These are phyloP conservation scores for Vicia villosa DNA, from an alignment of 306 rosid genomes.

Conservation along the genomic window DNA sequence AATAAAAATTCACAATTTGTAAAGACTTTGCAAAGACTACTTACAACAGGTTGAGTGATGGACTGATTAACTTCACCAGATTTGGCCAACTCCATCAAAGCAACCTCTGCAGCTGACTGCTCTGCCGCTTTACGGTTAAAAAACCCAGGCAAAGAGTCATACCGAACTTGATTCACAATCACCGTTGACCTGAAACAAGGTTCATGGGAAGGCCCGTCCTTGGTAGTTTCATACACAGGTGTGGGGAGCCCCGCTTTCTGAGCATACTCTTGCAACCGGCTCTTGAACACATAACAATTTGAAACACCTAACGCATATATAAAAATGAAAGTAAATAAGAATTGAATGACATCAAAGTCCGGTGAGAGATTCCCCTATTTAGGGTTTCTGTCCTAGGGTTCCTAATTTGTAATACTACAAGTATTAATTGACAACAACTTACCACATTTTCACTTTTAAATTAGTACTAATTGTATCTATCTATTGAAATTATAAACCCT, in stretches of 20 bases:
- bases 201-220: slow-evolving; percentile 95
- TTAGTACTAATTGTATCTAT: background rate
- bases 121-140: slow-evolving; percentile 87
- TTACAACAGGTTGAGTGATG: slow-evolving; percentile 81
- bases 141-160: slow-evolving; percentile 78
- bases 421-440: background rate
- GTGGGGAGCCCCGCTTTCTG: slow-evolving; percentile 75
- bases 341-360: background rate
- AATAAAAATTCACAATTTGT: slow-evolving; percentile 23
- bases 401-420: background rate
- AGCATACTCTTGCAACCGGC: slow-evolving; percentile 90
- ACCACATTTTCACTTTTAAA: background rate
- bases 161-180: slow-evolving; percentile 57
- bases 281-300: slow-evolving; percentile 90
- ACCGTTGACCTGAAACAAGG: slow-evolving; percentile 83
- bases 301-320: slow-evolving; percentile 61
- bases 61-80: slow-evolving; percentile 55
- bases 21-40: slow-evolving; percentile 31
- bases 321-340: slow-evolving; percentile 17
- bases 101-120: slow-evolving; percentile 97
- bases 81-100: slow-evolving; percentile 72
- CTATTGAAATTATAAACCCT: background rate
- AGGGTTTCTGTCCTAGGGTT: background rate
- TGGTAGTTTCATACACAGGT: slow-evolving; percentile 89
- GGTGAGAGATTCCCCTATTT: background rate